These are phyloP conservation scores for Neurospora sp. DNA, from an alignment of 495 filamentous ascomycete genomes.

Conservation along the genomic window DNA sequence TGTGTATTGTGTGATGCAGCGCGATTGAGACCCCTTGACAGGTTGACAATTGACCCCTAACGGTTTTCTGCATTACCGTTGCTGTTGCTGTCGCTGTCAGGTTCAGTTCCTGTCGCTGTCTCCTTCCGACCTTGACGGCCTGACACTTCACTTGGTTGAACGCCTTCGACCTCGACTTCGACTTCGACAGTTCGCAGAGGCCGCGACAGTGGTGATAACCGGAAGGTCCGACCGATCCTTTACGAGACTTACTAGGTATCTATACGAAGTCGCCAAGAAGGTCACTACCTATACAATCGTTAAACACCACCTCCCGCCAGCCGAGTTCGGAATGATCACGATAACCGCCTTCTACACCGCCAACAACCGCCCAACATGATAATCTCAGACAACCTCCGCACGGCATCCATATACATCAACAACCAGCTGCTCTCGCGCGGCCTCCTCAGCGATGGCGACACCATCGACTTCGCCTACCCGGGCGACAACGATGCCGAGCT, in stretches of 20 bases:
- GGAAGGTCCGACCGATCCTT: not conserved
- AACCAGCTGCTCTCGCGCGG: constrained; percentile 87
- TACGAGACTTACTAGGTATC: not conserved
- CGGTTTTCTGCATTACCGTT: not conserved
- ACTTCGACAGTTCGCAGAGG: not conserved
- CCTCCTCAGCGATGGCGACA: constrained; percentile 69
- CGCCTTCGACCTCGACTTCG: not conserved
- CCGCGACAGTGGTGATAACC: not conserved
- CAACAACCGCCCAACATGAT: constrained; percentile 36
- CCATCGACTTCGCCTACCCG: constrained; percentile 77
- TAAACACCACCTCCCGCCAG: not conserved
- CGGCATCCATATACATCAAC: constrained; percentile 91
- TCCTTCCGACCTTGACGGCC: not conserved
- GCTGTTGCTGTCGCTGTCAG: not conserved
- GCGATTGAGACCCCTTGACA: not conserved
- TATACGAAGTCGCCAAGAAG: not conserved
- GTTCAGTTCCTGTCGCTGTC: not conserved
- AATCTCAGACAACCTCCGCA: constrained; percentile 71
- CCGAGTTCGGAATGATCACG: not conserved
- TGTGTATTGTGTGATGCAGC: not conserved
- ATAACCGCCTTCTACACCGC: not conserved
- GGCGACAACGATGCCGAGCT: constrained; percentile 51
- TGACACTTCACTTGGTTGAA: not conserved
- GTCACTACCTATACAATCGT: not conserved
- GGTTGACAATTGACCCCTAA: not conserved